Conservation (phyloP, 352 stramenopile species). For the Pythium dissotocum region DNA sequence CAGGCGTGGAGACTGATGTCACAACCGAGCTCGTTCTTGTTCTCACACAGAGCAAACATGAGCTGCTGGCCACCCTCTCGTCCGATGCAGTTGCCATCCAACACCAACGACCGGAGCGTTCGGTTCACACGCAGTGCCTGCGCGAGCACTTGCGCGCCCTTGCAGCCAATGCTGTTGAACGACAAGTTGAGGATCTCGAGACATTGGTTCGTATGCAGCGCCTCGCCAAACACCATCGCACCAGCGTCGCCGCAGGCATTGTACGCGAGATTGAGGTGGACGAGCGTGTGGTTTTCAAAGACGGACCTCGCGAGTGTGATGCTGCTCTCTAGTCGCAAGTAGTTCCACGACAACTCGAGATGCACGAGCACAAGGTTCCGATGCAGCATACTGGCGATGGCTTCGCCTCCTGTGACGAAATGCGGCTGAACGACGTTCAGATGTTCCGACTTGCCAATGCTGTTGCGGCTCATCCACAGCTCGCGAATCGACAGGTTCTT, state of each 20-base stretch:
- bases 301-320: conserved; percentile 66
- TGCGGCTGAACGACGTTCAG: conserved; percentile 86
- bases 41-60: conserved; percentile 66
- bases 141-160: conserved; percentile 70
- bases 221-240: conserved; percentile 76
- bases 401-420: conserved; percentile 87
- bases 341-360: conserved; percentile 91
- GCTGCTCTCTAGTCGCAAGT: conserved; percentile 77
- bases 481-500: conserved; percentile 76
- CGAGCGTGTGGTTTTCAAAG: conserved; percentile 61
- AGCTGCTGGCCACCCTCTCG: conserved; percentile 67
- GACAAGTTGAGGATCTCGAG: conserved; percentile 70
- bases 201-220: conserved; percentile 58
- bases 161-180: conserved; percentile 79
- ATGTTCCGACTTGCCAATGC: conserved; percentile 86
- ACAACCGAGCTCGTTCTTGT: conserved; percentile 50
- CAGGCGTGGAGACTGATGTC: conserved; percentile 63
- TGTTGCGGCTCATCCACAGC: conserved; percentile 82
- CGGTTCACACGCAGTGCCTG: conserved; percentile 60
- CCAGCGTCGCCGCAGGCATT: conserved; percentile 75
- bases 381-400: conserved; percentile 87
- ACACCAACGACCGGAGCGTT: conserved; percentile 56
- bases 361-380: conserved; percentile 72
- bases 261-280: conserved; percentile 72
- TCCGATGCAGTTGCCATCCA: conserved; percentile 82